phyloP scores from a whole-genome alignment of 257 asterid genomes.

The Ophiorrhiza pumila region DNA sequence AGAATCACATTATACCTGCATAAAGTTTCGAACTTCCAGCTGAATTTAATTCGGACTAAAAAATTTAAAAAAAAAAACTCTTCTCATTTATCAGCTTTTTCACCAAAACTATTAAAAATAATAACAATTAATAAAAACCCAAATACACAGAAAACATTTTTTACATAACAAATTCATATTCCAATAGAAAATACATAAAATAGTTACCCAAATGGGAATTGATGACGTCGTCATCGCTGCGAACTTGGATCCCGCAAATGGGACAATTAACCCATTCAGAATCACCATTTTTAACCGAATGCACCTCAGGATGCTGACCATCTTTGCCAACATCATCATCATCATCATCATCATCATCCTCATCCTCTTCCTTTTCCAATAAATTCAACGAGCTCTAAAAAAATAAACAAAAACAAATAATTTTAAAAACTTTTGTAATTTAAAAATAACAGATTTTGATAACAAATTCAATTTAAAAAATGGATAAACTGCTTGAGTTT shows the following conservation, averaged over 20 bases:
- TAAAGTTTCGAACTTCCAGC: not conserved
- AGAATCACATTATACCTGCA: not conserved
- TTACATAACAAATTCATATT: not conserved
- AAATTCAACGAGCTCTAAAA: constrained; percentile 30
- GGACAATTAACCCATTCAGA: constrained; percentile 65
- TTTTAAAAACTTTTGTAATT: not conserved
- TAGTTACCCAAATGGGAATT: constrained; percentile 80
- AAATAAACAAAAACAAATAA: not conserved
- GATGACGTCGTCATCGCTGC: constrained; percentile 42
- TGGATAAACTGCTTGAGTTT: not conserved
- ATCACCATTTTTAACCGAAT: constrained; percentile 6
- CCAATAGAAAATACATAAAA: not conserved
- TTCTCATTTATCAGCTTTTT: too few species aligned
- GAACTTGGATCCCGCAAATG: constrained; percentile 56
- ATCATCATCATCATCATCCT: too few species aligned
- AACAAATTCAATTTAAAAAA: not conserved
- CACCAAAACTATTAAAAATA: too few species aligned
- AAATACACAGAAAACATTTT: constrained; percentile 3
- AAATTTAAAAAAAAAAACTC: too few species aligned
- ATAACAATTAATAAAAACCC: too few species aligned
- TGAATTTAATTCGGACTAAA: not conserved
- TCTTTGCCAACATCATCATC: constrained; percentile 12
- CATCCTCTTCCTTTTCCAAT: constrained; percentile 19
- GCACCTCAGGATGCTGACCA: constrained; percentile 12
- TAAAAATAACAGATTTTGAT: not conserved